Percentiles rank a stretch among this genome's conserved stretches.
Evolutionary conservation across 2,329 filamentous ascomycete species (phyloP).

Genomic region (Fusarium sp.): DNA sequence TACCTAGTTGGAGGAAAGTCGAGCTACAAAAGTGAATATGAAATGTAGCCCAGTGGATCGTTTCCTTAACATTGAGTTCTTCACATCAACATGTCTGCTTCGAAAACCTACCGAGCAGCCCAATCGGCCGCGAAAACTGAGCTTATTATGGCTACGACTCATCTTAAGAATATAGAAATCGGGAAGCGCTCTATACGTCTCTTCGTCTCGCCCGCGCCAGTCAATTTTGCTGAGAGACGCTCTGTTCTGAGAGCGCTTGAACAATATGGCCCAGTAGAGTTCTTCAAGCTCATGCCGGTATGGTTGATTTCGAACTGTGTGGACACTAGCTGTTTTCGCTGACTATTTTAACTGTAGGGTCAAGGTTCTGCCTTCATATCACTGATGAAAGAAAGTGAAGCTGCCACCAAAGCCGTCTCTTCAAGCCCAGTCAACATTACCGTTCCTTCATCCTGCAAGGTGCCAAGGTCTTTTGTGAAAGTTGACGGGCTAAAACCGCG

Average conservation of each 20-base stretch:
- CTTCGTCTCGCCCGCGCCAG: slow-evolving; percentile 59
- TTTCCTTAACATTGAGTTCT: neutral
- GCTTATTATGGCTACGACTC: neutral
- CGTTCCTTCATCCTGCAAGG: slow-evolving; percentile 43
- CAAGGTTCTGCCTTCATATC: slow-evolving; percentile 60
- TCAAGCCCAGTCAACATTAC: slow-evolving; percentile 59
- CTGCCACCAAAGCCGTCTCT: slow-evolving; percentile 51
- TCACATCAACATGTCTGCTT: neutral
- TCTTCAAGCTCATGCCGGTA: slow-evolving; percentile 54
- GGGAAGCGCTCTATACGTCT: slow-evolving; percentile 51
- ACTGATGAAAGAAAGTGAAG: slow-evolving; percentile 52
- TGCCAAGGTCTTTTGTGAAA: slow-evolving; percentile 42
- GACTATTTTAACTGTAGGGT: slow-evolving; percentile 46
- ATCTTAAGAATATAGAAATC: neutral
- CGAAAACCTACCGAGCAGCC: neutral
- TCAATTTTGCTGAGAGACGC: slow-evolving; percentile 62
- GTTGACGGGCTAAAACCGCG: neutral
- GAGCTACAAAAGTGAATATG: neutral
- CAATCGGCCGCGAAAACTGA: neutral
- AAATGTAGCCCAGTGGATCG: neutral
- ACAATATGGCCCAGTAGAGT: slow-evolving; percentile 58
- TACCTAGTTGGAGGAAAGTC: slow-evolving; percentile 19
- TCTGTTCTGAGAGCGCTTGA: slow-evolving; percentile 62
- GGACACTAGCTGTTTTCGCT: neutral
- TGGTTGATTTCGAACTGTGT: neutral